Evolutionary conservation across 2,329 filamentous ascomycete species (phyloP), one percentile per base, ranked within the genome.

Genomic region (Neonectria faginata): DNA sequence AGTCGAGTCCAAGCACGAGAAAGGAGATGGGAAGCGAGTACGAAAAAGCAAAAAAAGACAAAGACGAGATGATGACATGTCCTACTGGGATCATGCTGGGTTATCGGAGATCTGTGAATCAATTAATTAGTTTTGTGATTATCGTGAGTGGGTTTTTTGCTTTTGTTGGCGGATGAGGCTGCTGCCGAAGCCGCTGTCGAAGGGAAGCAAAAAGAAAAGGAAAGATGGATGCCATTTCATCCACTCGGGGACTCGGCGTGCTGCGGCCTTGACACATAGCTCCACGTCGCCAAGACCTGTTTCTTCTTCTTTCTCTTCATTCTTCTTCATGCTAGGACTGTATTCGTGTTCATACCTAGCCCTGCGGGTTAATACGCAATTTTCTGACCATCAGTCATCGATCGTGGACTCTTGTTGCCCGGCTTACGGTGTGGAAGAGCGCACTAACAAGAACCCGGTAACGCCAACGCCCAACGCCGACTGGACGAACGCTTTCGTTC

Each of bases 1-100:
- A 52, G 56, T 20, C 45, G 16, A 39, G 31, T 50, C 50, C 36
- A 33, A 50, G 45, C 50, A 45, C 52, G 56, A 42, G 20, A 25
- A 51, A 39, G 16, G 42, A 33, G 42, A 48, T 36, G 33, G 22
- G 44, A 14, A 56, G 51, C 51, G 50, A 51, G 33, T 2, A 29
- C 18, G 33, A 36, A 14, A 29, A 22, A 36, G 27, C 36, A 47
- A 33, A 29, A 18, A n/a, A 42, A 10, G 5, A 20, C 2, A 20
- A 20, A 36, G 6, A 51, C 48, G n/a, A 51, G 48, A 33, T 33
- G 48, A 33, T 33, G 29, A 18, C 29, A 33, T 51, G 16, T 39
- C 8, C 5, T 33, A 12, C 29, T 22, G 48, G n/a, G 47, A 50
- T 31, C 48, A 31, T 20, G 48, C 27, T 51, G n/a, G 48, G 27